Base-by-base conservation (phyloP, 2,329 filamentous ascomycete genomes). In the Zopfia rhizophila region DNA sequence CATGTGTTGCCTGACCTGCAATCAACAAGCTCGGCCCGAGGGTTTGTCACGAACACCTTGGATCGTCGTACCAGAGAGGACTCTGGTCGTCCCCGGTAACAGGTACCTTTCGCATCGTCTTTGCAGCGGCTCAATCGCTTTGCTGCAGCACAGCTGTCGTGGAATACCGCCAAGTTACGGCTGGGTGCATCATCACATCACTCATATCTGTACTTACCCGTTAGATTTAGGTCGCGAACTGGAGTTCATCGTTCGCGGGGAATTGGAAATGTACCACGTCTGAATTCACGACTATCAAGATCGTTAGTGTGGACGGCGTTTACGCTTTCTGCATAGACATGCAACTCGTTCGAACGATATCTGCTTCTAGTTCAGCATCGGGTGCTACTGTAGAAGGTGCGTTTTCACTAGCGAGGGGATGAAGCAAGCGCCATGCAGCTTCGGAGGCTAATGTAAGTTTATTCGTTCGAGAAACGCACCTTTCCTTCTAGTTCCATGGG, bases 131-230 rank as follows among this genome's bases (percentile, higher is more conserved):
- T 24, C 18, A 30, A 21, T 29, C 16, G 31, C n/a, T n/a, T n/a
- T n/a, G n/a, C n/a, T 25, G 38, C 39, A 48, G 31, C 37, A 48
- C 36, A 55, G 41, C 48, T 57, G 55, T 31, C 47, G 58, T 61
- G 48, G 41, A 29, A 37, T 45, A 33, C 50, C 35, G 44, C 53
- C 38, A 48, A 39, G 29, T n/a, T 28, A 33, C 46, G 42, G 33
- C 32, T 28, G 48, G 29, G 30, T 41, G 46, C 53, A 35, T 45
- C 39, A 54, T 45, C 38, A 18, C 42, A 35, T 46, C 22, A 32
- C 14, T 12, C 37, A 12, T 13, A 18, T 11, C 27, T 45, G 38
- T 32, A 29, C 17, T 11, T 35, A 36, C 14, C 48, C 41, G 36
- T 23, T 41, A 39, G 35, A 17, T 29, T 39, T 40, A 37, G 32